phyloP scores from a whole-genome alignment of 208 protist species.

The Acanthamoeba castellanii region DNA sequence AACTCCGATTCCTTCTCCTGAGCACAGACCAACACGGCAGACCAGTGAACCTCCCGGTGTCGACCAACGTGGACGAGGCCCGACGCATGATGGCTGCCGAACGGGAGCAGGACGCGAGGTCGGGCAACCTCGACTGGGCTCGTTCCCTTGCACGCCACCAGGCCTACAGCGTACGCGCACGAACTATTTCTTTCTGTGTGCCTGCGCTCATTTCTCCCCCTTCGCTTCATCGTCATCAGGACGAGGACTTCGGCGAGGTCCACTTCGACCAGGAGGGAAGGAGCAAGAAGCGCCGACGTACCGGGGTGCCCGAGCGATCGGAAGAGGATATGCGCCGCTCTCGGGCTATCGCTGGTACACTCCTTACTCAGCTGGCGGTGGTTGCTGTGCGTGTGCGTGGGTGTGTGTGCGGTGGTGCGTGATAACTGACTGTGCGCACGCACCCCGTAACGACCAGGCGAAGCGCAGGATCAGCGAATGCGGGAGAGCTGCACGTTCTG shows the following conservation, averaged over 20 bases:
- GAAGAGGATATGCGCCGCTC: not conserved
- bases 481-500: slow-evolving; percentile 72
- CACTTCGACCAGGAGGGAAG: not conserved
- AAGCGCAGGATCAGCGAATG: not conserved
- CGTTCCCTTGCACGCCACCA: not conserved
- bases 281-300: not conserved
- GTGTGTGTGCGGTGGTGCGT: too few species aligned
- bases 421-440: not conserved
- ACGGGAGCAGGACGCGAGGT: not conserved
- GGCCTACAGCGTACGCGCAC: not conserved
- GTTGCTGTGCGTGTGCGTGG: not conserved
- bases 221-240: not conserved
- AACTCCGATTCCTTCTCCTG: not conserved
- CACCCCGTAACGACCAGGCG: not conserved
- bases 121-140: not conserved
- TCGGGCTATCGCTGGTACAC: not conserved
- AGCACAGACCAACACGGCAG: not conserved
- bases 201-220: not conserved
- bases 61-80: not conserved
- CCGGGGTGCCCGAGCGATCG: not conserved
- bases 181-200: not conserved
- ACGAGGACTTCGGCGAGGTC: not conserved
- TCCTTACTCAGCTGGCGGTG: not conserved
- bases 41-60: not conserved
- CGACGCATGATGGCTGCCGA: slow-evolving; percentile 16